A percentile compares a stretch with the other conserved stretches of the same genome.
Evolutionary conservation across 2,329 filamentous ascomycete species (phyloP).

Genomic region (Hirsutella thompsonii): DNA sequence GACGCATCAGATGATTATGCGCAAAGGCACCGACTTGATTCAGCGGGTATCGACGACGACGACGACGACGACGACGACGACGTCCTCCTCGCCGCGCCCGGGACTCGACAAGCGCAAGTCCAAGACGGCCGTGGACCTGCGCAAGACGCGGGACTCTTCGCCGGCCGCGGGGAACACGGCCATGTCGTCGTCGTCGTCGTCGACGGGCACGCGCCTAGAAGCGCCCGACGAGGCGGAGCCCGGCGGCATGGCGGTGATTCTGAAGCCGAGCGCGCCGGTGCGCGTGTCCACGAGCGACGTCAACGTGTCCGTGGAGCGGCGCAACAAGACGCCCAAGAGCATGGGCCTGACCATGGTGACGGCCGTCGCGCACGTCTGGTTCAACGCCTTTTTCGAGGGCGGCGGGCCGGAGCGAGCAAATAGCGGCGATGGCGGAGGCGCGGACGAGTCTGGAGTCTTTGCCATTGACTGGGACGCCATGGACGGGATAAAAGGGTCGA

Average conservation of each 20-base stretch:
- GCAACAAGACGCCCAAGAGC: constrained; percentile 63
- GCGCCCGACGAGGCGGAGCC: constrained; percentile 30
- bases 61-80: no score
- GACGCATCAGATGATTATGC: constrained; percentile 12
- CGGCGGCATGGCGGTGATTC: constrained; percentile 62
- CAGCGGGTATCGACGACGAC: constrained; percentile 16
- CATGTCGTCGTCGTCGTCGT: constrained; percentile 4
- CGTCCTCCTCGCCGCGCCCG: constrained; percentile 1
- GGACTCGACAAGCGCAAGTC: constrained; percentile 11
- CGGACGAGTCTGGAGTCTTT: constrained; percentile 52
- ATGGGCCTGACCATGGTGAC: constrained; percentile 86
- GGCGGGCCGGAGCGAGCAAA: constrained; percentile 59
- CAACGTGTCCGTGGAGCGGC: constrained; percentile 79
- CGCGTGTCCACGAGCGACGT: constrained; percentile 71
- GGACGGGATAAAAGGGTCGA: constrained; percentile 90
- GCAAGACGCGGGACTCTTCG: no score
- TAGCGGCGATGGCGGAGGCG: no score
- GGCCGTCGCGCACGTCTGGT: constrained; percentile 90
- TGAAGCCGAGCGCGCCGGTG: constrained; percentile 57
- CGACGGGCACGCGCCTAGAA: constrained; percentile 3
- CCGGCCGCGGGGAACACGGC: constrained; percentile 1
- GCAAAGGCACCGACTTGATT: constrained; percentile 19
- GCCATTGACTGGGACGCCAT: constrained; percentile 52
- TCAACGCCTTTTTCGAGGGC: constrained; percentile 90
- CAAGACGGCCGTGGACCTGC: constrained; percentile 5